Conservation (phyloP, 352 stramenopile species). For the Pythium aquatile region DNA sequence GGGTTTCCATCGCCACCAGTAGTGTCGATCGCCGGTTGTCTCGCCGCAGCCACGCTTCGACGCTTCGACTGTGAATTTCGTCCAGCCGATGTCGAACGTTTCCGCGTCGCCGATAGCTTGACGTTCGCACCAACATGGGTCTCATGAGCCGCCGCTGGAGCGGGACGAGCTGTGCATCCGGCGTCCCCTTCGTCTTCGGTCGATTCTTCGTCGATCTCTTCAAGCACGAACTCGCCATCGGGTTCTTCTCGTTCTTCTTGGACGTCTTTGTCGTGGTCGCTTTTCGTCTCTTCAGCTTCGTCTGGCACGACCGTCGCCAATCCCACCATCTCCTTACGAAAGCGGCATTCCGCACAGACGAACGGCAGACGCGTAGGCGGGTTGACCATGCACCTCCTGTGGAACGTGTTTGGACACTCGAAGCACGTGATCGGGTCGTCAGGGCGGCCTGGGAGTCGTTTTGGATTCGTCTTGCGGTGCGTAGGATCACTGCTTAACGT, state of each 20-base stretch:
- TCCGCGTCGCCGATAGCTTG: no score
- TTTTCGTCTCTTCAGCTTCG: background rate
- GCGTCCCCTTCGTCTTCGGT: background rate
- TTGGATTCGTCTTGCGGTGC: no score
- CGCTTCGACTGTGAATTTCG: no score
- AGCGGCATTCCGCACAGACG: background rate
- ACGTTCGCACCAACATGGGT: no score
- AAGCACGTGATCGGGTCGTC: background rate
- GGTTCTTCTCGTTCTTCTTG: background rate
- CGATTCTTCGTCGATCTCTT: background rate
- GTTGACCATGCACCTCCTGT: background rate
- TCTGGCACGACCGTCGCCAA: background rate
- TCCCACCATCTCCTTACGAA: background rate
- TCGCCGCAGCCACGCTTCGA: no score
- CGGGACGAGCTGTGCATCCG: no score
- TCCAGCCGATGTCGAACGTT: no score
- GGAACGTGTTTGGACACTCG: background rate
- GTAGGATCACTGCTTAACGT: no score
- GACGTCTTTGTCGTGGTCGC: background rate
- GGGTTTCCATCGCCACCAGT: no score
- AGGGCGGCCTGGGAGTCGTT: no score
- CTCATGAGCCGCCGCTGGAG: no score
- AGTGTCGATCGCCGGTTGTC: no score
- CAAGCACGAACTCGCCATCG: background rate
- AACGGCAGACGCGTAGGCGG: background rate